Evolutionary conservation across 257 asterid genomes (phyloP), one percentile per base, ranked within the genome.

Genomic region (Galeopsis tetrahit): DNA sequence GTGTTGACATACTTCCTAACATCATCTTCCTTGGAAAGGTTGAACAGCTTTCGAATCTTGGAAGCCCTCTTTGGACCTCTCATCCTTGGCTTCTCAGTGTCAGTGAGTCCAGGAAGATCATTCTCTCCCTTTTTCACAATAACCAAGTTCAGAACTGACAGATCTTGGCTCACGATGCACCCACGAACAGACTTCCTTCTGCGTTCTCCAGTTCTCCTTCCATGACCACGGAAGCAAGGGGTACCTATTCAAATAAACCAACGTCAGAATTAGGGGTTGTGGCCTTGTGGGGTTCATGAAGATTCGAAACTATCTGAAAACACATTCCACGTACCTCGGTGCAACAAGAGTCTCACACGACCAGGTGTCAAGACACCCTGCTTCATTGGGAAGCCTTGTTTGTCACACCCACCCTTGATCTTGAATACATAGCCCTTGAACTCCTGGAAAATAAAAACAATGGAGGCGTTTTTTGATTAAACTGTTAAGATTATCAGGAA

Each of bases 1-100:
- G 85, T 81, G 81, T 84, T 81, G 44, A 89, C 93, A 36, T 89
- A 89, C 77, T 89, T 89, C 75, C 91, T 74, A 1, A 89, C 96
- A 78, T 89, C 96, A 49, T 89, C 96, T 5, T 89, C 93, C 85
- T 89, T 89, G 11, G 89, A 83, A n/a, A 89, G 87, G 80, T 87
- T 89, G 79, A 89, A 87, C 36, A 89, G 90, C 84, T 89, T 89
- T 57, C 96, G 82, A 56, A 89, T 89, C 79, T 89, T 89, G 0
- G 93, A 87, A 28, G 96, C 96, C 79, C 96, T 87, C 82, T 89
- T 89, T 5, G 96, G 96, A 60, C 96, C 96, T 62, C 96, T 89
- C 96, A 89, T 89, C 75, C 96, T 82, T 6, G 96, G 96, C 73
- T 89, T 89, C 85, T 89, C 96, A 2, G 71, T 64, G 36, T 89